A percentile compares a stretch with the other conserved stretches of the same genome.
These are phyloP conservation scores for Gillenia trifoliata DNA, from an alignment of 306 rosid genomes.

Conservation along the genomic window DNA sequence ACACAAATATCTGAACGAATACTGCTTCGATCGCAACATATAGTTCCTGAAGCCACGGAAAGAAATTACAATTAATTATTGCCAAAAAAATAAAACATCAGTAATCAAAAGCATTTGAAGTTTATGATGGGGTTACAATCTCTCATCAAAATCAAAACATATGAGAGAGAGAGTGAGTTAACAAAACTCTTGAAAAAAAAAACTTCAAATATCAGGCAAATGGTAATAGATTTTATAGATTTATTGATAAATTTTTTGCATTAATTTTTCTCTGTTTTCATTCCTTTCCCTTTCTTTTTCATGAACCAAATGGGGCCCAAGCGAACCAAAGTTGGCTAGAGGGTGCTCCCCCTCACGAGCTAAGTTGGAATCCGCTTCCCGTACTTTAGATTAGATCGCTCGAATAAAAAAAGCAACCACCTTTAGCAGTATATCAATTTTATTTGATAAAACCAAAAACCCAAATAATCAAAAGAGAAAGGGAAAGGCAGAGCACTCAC, in stretches of 20 bases:
- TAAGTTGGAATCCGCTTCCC: too few species aligned
- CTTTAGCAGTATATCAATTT: background rate
- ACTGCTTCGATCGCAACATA: conserved; percentile 81
- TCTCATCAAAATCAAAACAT: background rate
- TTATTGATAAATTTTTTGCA: too few species aligned
- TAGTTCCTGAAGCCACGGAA: conserved; percentile 44
- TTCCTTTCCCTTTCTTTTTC: too few species aligned
- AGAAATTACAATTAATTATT: background rate
- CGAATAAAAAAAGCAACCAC: background rate
- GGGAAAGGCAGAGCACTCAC: conserved; percentile 24
- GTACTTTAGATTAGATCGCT: too few species aligned
- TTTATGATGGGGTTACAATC: background rate
- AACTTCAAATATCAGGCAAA: too few species aligned
- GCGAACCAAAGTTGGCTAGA: too few species aligned
- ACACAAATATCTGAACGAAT: conserved; percentile 75
- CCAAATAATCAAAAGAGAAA: background rate
- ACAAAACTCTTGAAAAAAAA: too few species aligned
- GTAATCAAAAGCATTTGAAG: background rate
- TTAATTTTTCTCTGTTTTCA: too few species aligned
- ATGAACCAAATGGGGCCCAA: too few species aligned
- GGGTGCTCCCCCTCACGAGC: too few species aligned
- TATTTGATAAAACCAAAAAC: background rate
- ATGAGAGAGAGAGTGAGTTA: background rate
- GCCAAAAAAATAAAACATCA: background rate
- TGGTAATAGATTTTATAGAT: too few species aligned